Conservation (phyloP, 495 filamentous ascomycete species). For the Aspergillus avenaceus region DNA sequence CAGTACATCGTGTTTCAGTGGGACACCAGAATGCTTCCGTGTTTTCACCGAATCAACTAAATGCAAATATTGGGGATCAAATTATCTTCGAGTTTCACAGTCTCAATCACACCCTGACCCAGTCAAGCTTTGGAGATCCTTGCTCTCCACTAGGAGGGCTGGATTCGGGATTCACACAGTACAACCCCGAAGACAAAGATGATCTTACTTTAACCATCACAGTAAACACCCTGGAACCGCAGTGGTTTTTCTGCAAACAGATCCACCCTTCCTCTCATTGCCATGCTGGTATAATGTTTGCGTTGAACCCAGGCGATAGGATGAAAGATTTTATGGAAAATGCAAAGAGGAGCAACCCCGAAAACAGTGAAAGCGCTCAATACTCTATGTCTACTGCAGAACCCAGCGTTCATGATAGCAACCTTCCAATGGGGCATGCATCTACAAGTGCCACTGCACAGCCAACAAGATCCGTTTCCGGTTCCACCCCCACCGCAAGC, state of each 20-base stretch:
- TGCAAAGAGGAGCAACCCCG: background rate
- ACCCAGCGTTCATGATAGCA: too few relatives aligned
- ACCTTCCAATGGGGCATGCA: too few relatives aligned
- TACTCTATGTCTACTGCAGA: too few relatives aligned
- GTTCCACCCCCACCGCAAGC: background rate
- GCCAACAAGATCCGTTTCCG: too few relatives aligned
- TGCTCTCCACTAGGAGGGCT: background rate
- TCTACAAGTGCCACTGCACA: too few relatives aligned
- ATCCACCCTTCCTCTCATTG: slow-evolving; percentile 1
- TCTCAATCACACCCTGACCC: slow-evolving; percentile 4
- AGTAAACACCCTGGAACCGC: slow-evolving; percentile 4
- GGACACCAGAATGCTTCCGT: background rate
- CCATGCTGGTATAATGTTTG: slow-evolving; percentile 9
- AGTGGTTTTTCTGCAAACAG: slow-evolving; percentile 9
- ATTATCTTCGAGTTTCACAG: slow-evolving; percentile 3
- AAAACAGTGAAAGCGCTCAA: too few relatives aligned
- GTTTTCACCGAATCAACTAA: slow-evolving; percentile 1
- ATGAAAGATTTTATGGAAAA: slow-evolving; percentile 4
- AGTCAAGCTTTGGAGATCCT: slow-evolving; percentile 3
- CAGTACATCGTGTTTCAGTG: background rate
- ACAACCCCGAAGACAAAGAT: background rate
- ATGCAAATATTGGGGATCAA: slow-evolving; percentile 7
- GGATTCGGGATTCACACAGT: slow-evolving; percentile 2
- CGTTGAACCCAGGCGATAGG: slow-evolving; percentile 3
- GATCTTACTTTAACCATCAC: background rate